phyloP scores from a whole-genome alignment of 495 filamentous ascomycete genomes.

The Amniculicola lignicola region DNA sequence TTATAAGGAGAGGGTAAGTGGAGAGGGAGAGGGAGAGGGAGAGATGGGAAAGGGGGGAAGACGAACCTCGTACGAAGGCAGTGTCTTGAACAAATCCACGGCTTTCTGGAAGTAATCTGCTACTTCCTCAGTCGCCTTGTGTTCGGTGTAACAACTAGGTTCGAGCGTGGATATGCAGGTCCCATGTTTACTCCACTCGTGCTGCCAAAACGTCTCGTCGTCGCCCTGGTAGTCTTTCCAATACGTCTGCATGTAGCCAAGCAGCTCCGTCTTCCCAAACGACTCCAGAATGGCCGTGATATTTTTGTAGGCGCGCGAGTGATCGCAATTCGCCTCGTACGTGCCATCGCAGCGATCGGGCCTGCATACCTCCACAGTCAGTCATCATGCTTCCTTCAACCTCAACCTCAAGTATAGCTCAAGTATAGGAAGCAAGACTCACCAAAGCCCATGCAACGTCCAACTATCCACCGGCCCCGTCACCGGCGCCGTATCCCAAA shows the following conservation, averaged over 20 bases:
- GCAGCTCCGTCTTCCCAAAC: slow-evolving; percentile 58
- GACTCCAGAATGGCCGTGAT: slow-evolving; percentile 65
- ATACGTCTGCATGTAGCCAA: slow-evolving; percentile 72
- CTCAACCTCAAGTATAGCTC: background rate
- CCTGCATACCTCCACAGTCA: slow-evolving; percentile 35
- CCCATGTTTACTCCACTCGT: slow-evolving; percentile 87
- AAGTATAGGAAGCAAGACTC: background rate
- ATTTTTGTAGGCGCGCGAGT: slow-evolving; percentile 63
- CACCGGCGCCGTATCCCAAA: slow-evolving; percentile 77
- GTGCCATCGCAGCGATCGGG: slow-evolving; percentile 85
- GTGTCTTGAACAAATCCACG: slow-evolving; percentile 58
- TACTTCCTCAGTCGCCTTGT: slow-evolving; percentile 57
- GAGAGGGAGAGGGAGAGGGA: background rate
- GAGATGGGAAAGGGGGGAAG: background rate
- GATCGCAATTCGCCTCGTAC: slow-evolving; percentile 71
- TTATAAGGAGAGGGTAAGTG: background rate
- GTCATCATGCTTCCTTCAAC: background rate
- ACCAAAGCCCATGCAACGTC: slow-evolving; percentile 86
- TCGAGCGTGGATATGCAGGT: slow-evolving; percentile 70
- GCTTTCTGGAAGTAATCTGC: slow-evolving; percentile 62
- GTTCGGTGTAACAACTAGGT: slow-evolving; percentile 67
- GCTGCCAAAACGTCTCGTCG: slow-evolving; percentile 71
- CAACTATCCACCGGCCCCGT: slow-evolving; percentile 71
- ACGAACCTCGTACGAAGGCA: slow-evolving; percentile 58
- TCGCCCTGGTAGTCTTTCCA: slow-evolving; percentile 69